Base-by-base conservation (phyloP, 2,329 filamentous ascomycete species). In the Phialophora verrucosa region DNA sequence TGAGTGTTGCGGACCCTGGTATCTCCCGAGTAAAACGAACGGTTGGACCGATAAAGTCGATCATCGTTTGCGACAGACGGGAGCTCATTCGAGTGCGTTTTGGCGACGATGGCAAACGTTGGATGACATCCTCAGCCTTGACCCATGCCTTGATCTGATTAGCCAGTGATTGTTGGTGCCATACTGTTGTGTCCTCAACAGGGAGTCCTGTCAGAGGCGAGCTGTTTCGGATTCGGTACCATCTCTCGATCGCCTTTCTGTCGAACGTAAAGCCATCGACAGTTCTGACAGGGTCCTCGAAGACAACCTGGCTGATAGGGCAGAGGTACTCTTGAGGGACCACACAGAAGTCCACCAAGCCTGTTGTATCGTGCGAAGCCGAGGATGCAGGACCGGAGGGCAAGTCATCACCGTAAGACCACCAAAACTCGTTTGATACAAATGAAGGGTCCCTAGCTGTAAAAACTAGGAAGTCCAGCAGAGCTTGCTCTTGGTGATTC, bases 201-300 rank as follows among this genome's bases (percentile, higher is more conserved):
- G 62, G 54, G 3, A 77, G 67, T 5, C 76, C 75, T 2, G 75
- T 77, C 51, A 74, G 70, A 4, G 77, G 78, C 0, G 76, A 78
- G 3, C 70, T 72, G 8, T 70, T 68, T 23, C 73, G 71, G 14
- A 74, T 73, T 10, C 70, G 57, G 51, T 78, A 78, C 77, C 77
- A 79, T 56, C 74, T 69, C 60, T 73, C 62, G 14, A 79, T 77
- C 32, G 76, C 74, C 20, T 71, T 65, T n/a, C 75, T 71, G 51
- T 77, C 75, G 58, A 78, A 80, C 0, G 71, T 76, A 62, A 75
- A 74, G 0, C 72, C 71, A 59, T 79, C 76, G 2, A 67, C 60
- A 2, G 77, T 75, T 1, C 50, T 69, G 17, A 79, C 78, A 4
- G 78, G 75, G 64, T 79, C 75, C 47, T 74, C 64, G 69, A 78